Base-by-base conservation (phyloP, 495 filamentous ascomycete genomes). In the Glarea lozoyensis region DNA sequence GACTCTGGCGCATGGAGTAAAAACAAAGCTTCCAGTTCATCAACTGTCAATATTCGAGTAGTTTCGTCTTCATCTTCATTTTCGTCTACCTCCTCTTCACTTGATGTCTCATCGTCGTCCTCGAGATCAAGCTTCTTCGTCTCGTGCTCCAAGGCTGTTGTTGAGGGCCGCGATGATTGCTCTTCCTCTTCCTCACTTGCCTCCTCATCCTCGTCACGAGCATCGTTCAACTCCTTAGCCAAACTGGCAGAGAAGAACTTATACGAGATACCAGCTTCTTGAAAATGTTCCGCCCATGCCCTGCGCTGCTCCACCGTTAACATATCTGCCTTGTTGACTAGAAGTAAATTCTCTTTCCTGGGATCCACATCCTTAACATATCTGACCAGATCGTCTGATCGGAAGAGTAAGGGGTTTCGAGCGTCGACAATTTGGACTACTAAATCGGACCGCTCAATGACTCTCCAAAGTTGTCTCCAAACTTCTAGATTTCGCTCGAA, bases 241-340 rank as follows among this genome's bases (percentile, higher is more conserved):
- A 98, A 62, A 36, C 81, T 78, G 4, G 93, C 93, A 4, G 93
- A 97, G 69, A 99, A 99, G 67, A 95, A 99, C 43, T 78, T 82
- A 65, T 88, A 99, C 42, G 80, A 77, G 54, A 99, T 92, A 11
- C 78, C 74, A 19, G 81, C 75, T 41, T 74, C 68, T 54, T 85
- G 81, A 49, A 99, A 94, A 56, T 94, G 88, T 40, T 82, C 74
- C 6, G 89, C 88, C 93, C 93, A 99, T 1, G 69, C 68, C 53
- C 77, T 78, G 53, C 93, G 68, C 62, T 99, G 93, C 52, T 79
- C 76, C 41, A 78, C 60, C 12, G 88, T 92, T 86, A 99, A 87
- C 93, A 99, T 94, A 69, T 99, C 93, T 30, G 93, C 90, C 74
- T 99, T 99, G 68, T 99, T 99, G 42, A 99, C 87, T 27, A 99